A percentile compares a stretch with the other conserved stretches of the same genome.
Conservation (phyloP, 768 basidiomycete genomes). For the Naganishia vaughanmartiniae region DNA sequence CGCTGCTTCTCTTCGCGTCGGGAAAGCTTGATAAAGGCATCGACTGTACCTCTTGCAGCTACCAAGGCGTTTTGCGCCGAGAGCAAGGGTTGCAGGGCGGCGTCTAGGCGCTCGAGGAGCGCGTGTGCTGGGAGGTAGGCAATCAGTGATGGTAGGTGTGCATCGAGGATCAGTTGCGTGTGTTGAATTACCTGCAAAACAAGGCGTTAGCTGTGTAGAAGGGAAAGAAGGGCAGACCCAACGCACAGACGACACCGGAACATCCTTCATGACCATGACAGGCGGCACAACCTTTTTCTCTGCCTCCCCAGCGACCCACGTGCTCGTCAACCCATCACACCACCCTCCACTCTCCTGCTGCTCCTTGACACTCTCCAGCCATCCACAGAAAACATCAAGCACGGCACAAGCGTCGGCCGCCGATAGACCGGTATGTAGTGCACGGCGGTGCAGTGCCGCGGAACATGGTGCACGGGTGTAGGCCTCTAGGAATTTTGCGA, state of each 20-base stretch:
- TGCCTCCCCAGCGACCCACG: conserved; percentile 30
- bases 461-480: conserved; percentile 38
- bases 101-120: conserved; percentile 37
- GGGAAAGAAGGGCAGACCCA: background rate
- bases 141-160: conserved; percentile 45
- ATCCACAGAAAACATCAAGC: conserved; percentile 34
- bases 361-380: conserved; percentile 40
- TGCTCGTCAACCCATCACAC: conserved; percentile 24
- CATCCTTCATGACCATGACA: conserved; percentile 17
- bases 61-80: conserved; percentile 40
- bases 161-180: conserved; percentile 42
- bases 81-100: conserved; percentile 36
- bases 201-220: too few species aligned
- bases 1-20: conserved; percentile 26
- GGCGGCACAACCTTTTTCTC: background rate
- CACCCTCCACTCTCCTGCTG: conserved; percentile 19
- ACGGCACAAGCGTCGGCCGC: conserved; percentile 42
- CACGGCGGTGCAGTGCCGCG: conserved; percentile 40
- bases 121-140: conserved; percentile 39
- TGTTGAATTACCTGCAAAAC: conserved; percentile 35
- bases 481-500: conserved; percentile 19
- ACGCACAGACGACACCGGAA: conserved; percentile 16
- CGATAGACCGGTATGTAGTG: conserved; percentile 35
- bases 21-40: conserved; percentile 43
- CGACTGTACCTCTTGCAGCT: conserved; percentile 40